phyloP scores from a whole-genome alignment of 2,329 filamentous ascomycete species.

The Microcyclospora pomicola region DNA sequence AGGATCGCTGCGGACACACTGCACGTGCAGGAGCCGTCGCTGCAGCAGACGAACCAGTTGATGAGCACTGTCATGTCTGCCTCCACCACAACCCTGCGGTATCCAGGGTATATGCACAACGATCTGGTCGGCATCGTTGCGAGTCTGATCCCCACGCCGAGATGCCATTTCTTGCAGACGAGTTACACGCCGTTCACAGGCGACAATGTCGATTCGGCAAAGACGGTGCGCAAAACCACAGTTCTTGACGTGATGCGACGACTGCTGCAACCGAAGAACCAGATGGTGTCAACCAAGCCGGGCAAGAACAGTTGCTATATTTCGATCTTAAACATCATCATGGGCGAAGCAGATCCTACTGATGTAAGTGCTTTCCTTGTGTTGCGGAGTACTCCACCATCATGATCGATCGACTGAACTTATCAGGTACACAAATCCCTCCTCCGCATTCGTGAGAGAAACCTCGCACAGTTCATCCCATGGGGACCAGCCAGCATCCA shows the following conservation, averaged over 20 bases:
- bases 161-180: constrained; percentile 97
- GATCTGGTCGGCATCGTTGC: constrained; percentile 95
- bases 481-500: constrained; percentile 98
- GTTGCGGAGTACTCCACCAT: background rate
- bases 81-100: constrained; percentile 87
- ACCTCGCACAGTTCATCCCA: constrained; percentile 90
- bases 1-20: constrained; percentile 88
- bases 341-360: constrained; percentile 94
- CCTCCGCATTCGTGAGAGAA: constrained; percentile 84
- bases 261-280: constrained; percentile 91
- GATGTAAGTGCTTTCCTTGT: constrained; percentile 42
- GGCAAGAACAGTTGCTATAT: constrained; percentile 98
- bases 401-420: constrained; percentile 1
- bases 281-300: constrained; percentile 94
- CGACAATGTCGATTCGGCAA: constrained; percentile 90
- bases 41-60: constrained; percentile 94
- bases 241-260: constrained; percentile 96
- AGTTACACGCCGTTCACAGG: constrained; percentile 96
- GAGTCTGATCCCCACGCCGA: constrained; percentile 86
- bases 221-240: constrained; percentile 95
- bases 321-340: constrained; percentile 96
- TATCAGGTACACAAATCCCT: constrained; percentile 78
- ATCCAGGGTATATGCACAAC: constrained; percentile 99
- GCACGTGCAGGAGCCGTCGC: constrained; percentile 89
- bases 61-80: constrained; percentile 97